Evolutionary conservation across 2,329 filamentous ascomycete species (phyloP).

Genomic region (Monilinia vaccinii-corymbosi): DNA sequence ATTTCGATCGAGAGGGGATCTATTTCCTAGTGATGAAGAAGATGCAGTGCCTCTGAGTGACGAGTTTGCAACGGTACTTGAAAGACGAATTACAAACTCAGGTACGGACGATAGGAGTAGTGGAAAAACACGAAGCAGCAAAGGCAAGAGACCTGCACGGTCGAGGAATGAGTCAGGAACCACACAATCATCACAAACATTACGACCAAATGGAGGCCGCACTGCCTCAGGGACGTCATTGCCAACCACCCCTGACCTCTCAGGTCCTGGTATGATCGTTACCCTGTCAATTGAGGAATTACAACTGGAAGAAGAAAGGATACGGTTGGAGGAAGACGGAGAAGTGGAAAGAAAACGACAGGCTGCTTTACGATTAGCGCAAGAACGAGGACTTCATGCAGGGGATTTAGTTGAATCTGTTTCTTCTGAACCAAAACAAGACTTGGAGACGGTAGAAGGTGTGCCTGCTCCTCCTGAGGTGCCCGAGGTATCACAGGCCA

Average conservation of each 20-base stretch:
- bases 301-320: slow-evolving; percentile 42
- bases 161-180: slow-evolving; percentile 49
- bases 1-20: slow-evolving; percentile 75
- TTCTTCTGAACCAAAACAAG: slow-evolving; percentile 18
- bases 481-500: background rate
- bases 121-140: slow-evolving; percentile 51
- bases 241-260: slow-evolving; percentile 28
- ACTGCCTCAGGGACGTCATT: slow-evolving; percentile 23
- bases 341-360: slow-evolving; percentile 44
- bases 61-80: slow-evolving; percentile 78
- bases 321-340: slow-evolving; percentile 40
- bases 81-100: slow-evolving; percentile 53
- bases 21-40: slow-evolving; percentile 78
- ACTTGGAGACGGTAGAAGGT: slow-evolving; percentile 10
- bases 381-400: slow-evolving; percentile 38
- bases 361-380: slow-evolving; percentile 43
- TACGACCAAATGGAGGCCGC: slow-evolving; percentile 13
- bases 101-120: slow-evolving; percentile 62
- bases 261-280: slow-evolving; percentile 32
- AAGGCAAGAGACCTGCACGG: slow-evolving; percentile 41
- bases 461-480: slow-evolving; percentile 1
- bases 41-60: slow-evolving; percentile 90
- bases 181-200: slow-evolving; percentile 23
- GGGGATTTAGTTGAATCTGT: slow-evolving; percentile 22
- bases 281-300: slow-evolving; percentile 43